A percentile compares a stretch with the other conserved stretches of the same genome.
Conservation (phyloP, 2,329 filamentous ascomycete genomes). For the Phialophora expanda region DNA sequence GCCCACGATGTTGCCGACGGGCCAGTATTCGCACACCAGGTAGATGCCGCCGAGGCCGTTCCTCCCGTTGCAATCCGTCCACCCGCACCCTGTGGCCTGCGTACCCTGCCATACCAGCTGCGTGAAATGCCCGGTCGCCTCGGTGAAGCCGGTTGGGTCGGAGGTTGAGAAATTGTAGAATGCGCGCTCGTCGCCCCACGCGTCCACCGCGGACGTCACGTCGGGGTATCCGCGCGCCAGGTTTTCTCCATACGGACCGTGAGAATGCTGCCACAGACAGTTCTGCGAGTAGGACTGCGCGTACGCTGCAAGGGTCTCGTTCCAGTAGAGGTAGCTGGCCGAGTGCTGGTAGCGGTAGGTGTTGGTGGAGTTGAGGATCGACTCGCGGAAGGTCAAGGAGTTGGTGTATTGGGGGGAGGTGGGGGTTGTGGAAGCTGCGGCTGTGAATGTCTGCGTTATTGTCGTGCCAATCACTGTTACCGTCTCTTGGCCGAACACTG, state of each 20-base stretch:
- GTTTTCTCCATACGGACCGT: conserved; percentile 69
- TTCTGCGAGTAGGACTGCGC: conserved; percentile 57
- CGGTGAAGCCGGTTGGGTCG: conserved; percentile 56
- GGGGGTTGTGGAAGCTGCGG: conserved; percentile 39
- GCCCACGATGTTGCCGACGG: conserved; percentile 64
- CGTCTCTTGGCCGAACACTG: conserved; percentile 31
- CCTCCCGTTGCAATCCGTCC: conserved; percentile 48
- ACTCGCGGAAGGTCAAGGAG: conserved; percentile 50
- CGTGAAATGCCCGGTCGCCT: conserved; percentile 72
- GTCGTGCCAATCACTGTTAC: conserved; percentile 40
- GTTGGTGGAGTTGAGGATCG: conserved; percentile 71
- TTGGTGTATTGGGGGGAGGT: conserved; percentile 51
- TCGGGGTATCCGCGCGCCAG: conserved; percentile 70
- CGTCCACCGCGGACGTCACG: conserved; percentile 63
- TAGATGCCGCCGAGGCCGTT: conserved; percentile 61
- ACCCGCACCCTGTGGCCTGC: conserved; percentile 63
- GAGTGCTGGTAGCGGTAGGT: conserved; percentile 68
- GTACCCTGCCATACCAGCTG: conserved; percentile 74
- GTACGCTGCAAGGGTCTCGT: conserved; percentile 64
- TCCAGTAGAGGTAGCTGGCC: conserved; percentile 66
- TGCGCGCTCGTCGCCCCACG: conserved; percentile 67
- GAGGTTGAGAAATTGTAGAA: conserved; percentile 62
- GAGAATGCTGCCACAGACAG: conserved; percentile 54
- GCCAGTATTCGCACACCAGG: conserved; percentile 73
- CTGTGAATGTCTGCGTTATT: conserved; percentile 36